Conservation (phyloP, 495 filamentous ascomycete genomes). For the Lineolata rhizophorae region DNA sequence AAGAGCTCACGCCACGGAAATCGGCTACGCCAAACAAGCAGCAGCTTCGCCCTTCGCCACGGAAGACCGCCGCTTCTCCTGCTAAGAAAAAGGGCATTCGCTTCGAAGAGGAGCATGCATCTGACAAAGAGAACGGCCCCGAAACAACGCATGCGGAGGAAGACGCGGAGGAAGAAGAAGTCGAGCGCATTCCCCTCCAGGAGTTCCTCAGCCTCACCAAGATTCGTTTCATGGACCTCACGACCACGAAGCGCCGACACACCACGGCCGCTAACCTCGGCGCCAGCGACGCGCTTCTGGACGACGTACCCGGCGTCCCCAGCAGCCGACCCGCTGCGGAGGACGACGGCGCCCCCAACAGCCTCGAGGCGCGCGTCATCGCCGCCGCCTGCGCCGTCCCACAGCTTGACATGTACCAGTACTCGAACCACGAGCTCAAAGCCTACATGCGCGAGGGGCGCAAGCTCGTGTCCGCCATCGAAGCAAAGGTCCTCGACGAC, state of each 20-base stretch:
- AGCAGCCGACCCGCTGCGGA: constrained; percentile 19
- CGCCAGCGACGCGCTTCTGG: constrained; percentile 24
- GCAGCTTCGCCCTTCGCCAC: not conserved
- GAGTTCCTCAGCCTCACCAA: constrained; percentile 88
- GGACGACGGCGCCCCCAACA: constrained; percentile 10
- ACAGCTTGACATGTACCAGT: constrained; percentile 83
- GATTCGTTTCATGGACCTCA: constrained; percentile 92
- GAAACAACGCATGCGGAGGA: too few species aligned
- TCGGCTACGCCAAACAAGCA: constrained; percentile 6
- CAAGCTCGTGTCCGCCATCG: constrained; percentile 69
- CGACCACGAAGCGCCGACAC: constrained; percentile 74
- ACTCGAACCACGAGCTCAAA: constrained; percentile 86
- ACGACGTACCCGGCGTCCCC: constrained; percentile 21
- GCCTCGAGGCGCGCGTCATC: constrained; percentile 55
- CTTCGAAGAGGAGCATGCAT: constrained; percentile 7
- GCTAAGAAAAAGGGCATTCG: constrained; percentile 6
- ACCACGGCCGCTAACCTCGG: constrained; percentile 31
- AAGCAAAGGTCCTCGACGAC: constrained; percentile 62
- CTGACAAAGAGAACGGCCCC: too few species aligned
- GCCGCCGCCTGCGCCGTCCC: constrained; percentile 81
- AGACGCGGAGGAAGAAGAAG: constrained; percentile 6
- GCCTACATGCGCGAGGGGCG: constrained; percentile 84
- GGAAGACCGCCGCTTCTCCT: not conserved
- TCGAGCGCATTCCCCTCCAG: constrained; percentile 60
- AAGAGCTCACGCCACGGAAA: constrained; percentile 5